Evolutionary conservation across 306 rosid genomes (phyloP).

Genomic region (Ceratonia siliqua): DNA sequence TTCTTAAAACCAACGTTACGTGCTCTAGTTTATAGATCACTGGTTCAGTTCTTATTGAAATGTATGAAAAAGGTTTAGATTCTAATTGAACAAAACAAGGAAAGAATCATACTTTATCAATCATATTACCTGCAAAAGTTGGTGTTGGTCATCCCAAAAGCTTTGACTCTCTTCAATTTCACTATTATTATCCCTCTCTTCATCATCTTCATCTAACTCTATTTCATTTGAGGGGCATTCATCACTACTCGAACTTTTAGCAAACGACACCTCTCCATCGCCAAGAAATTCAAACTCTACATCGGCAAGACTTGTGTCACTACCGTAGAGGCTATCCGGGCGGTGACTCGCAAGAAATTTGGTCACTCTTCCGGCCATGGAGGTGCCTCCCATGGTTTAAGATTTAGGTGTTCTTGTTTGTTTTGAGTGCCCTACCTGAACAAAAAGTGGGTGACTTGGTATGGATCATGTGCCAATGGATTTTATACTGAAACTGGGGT

Average conservation of each 20-base stretch:
- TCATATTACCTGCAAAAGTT: constrained; percentile 62
- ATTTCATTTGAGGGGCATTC: constrained; percentile 35
- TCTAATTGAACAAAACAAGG: no score
- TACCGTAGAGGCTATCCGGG: not conserved
- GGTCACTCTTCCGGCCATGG: constrained; percentile 29
- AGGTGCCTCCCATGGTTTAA: constrained; percentile 26
- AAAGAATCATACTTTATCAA: no score
- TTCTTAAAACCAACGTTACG: no score
- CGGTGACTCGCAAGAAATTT: constrained; percentile 22
- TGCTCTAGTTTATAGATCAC: no score
- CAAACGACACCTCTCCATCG: constrained; percentile 32
- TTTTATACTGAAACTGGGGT: constrained; percentile 33
- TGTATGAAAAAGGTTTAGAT: no score
- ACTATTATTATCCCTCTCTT: not conserved
- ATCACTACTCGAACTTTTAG: constrained; percentile 34
- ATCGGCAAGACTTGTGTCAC: constrained; percentile 37
- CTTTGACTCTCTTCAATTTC: constrained; percentile 37
- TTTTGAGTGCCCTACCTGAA: not conserved
- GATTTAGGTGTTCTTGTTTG: not conserved
- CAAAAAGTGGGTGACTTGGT: not conserved
- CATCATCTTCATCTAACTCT: constrained; percentile 44
- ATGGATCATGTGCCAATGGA: not conserved
- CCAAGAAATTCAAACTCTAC: constrained; percentile 66
- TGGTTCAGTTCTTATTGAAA: no score
- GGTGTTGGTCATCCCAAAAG: constrained; percentile 76